Conservation (phyloP, 495 filamentous ascomycete species). For the Aspergillus heteromorphus region DNA sequence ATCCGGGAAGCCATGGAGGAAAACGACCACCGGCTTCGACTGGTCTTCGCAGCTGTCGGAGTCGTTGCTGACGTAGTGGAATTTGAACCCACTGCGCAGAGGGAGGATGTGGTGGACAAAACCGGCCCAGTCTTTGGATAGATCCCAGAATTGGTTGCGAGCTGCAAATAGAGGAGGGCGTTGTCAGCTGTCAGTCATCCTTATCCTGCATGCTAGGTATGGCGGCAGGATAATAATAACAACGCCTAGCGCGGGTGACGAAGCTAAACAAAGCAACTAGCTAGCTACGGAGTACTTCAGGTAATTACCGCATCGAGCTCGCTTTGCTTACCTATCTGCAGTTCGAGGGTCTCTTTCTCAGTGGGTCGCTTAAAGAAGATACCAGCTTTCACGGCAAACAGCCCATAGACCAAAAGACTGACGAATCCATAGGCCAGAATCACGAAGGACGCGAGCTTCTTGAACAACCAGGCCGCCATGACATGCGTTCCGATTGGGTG, state of each 20-base stretch:
- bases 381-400: slow-evolving; percentile 20
- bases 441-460: slow-evolving; percentile 12
- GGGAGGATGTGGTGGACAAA: slow-evolving; percentile 44
- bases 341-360: slow-evolving; percentile 33
- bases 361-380: slow-evolving; percentile 30
- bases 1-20: slow-evolving; percentile 57
- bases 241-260: neutral
- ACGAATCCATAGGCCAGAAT: slow-evolving; percentile 34
- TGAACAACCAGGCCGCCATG: slow-evolving; percentile 22
- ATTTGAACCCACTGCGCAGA: slow-evolving; percentile 42
- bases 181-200: neutral
- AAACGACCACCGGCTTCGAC: slow-evolving; percentile 40
- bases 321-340: slow-evolving; percentile 34
- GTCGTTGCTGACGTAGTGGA: slow-evolving; percentile 49
- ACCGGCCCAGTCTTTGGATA: slow-evolving; percentile 32
- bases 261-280: neutral
- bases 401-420: slow-evolving; percentile 24
- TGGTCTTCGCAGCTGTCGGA: slow-evolving; percentile 10
- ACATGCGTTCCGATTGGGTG: neutral
- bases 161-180: slow-evolving; percentile 19
- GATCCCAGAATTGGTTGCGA: slow-evolving; percentile 42
- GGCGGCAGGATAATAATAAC: neutral
- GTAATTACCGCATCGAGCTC: neutral
- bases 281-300: too few relatives aligned
- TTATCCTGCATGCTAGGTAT: too few relatives aligned